Conservation (phyloP, 768 basidiomycete species). For the Leccinum pellstonianum region DNA sequence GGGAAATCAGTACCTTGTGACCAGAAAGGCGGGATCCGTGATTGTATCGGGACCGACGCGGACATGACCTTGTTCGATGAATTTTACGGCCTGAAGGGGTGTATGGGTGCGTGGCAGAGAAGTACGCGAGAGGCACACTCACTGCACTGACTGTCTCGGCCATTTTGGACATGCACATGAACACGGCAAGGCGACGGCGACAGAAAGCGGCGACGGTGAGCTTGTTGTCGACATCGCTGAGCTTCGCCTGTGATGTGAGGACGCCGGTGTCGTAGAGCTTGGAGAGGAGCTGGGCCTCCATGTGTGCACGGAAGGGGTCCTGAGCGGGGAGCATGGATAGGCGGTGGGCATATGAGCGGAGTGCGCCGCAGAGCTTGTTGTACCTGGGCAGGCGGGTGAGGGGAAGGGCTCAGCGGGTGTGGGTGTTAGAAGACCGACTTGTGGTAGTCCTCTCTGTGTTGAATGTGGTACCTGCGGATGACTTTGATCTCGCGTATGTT, state of each 20-base stretch:
- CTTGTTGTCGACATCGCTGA: conserved; percentile 92
- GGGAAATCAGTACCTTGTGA: conserved; percentile 62
- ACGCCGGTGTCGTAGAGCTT: conserved; percentile 98
- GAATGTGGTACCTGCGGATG: conserved; percentile 94
- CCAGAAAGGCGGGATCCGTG: conserved; percentile 94
- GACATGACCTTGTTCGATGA: conserved; percentile 98
- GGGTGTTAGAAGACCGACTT: conserved; percentile 46
- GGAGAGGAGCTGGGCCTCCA: conserved; percentile 84
- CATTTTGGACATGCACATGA: conserved; percentile 93
- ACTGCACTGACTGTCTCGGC: conserved; percentile 93
- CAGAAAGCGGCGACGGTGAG: conserved; percentile 96
- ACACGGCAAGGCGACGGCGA: conserved; percentile 85
- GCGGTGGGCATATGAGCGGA: conserved; percentile 84
- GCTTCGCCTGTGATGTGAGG: conserved; percentile 79
- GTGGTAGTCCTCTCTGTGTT: conserved; percentile 92
- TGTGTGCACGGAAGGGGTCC: conserved; percentile 82
- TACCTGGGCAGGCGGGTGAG: conserved; percentile 49
- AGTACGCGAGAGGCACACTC: conserved; percentile 33
- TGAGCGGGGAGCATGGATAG: conserved; percentile 83
- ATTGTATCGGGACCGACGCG: conserved; percentile 95
- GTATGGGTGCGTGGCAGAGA: conserved; percentile 9
- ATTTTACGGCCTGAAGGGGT: conserved; percentile 79
- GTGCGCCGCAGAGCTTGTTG: conserved; percentile 90
- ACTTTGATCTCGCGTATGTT: conserved; percentile 88
- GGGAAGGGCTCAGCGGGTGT: background rate